These are phyloP conservation scores for Tulasnella sp. DNA, from an alignment of 768 basidiomycete genomes.

Conservation along the genomic window DNA sequence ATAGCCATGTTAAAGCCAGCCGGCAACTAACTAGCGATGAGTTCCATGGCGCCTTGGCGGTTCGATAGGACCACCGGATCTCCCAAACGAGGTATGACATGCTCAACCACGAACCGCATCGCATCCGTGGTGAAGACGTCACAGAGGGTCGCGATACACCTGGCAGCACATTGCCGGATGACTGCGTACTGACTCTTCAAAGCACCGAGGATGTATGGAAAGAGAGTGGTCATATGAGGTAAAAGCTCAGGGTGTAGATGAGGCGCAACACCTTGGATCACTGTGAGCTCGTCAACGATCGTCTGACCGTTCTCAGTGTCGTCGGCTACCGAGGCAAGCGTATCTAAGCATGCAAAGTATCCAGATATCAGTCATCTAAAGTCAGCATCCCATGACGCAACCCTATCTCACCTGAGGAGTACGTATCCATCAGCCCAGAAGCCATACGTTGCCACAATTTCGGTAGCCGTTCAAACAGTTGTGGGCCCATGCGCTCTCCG, in stretches of 20 bases:
- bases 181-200: slow-evolving; percentile 83
- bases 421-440: slow-evolving; percentile 59
- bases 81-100: slow-evolving; percentile 66
- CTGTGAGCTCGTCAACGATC: slow-evolving; percentile 85
- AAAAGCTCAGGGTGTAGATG: slow-evolving; percentile 61
- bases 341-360: slow-evolving; percentile 24
- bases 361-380: background rate
- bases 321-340: slow-evolving; percentile 56
- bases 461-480: slow-evolving; percentile 68
- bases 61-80: slow-evolving; percentile 65
- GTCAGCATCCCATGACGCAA: background rate
- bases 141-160: slow-evolving; percentile 80
- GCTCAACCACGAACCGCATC: slow-evolving; percentile 83
- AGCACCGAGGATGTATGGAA: slow-evolving; percentile 65
- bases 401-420: slow-evolving; percentile 43
- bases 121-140: slow-evolving; percentile 74
- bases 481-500: slow-evolving; percentile 60
- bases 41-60: slow-evolving; percentile 81
- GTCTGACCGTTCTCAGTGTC: slow-evolving; percentile 60
- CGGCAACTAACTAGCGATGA: slow-evolving; percentile 66
- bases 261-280: slow-evolving; percentile 71
- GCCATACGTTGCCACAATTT: slow-evolving; percentile 93
- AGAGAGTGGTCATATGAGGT: slow-evolving; percentile 53
- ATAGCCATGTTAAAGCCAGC: slow-evolving; percentile 16
- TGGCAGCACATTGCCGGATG: slow-evolving; percentile 76